A percentile compares a stretch with the other conserved stretches of the same genome.
Evolutionary conservation across 2,329 filamentous ascomycete genomes (phyloP).

Genomic region (Drechslera avenae): DNA sequence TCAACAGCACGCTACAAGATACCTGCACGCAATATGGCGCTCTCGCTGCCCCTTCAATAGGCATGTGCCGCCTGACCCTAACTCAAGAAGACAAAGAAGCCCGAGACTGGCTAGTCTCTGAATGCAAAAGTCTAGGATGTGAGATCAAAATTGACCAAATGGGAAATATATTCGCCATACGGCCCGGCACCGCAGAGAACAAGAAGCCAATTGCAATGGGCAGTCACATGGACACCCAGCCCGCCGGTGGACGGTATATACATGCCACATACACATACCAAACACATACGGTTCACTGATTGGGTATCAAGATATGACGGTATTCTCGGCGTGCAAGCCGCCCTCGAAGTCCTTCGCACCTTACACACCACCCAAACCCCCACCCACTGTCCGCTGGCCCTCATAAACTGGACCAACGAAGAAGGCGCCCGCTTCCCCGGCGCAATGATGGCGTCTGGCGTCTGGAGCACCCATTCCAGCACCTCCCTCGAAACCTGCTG

Average conservation of each 20-base stretch:
- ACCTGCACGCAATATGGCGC: conserved; percentile 39
- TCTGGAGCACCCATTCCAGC: conserved; percentile 66
- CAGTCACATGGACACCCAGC: conserved; percentile 61
- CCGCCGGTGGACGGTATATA: conserved; percentile 38
- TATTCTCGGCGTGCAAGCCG: conserved; percentile 73
- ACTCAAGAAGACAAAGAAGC: conserved; percentile 36
- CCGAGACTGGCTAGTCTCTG: conserved; percentile 38
- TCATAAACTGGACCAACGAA: conserved; percentile 81
- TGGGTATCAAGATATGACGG: conserved; percentile 65
- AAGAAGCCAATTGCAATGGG: conserved; percentile 54
- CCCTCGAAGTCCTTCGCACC: conserved; percentile 46
- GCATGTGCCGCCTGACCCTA: conserved; percentile 75
- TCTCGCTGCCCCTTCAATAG: conserved; percentile 53
- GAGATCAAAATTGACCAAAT: conserved; percentile 43
- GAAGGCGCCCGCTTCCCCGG: conserved; percentile 79
- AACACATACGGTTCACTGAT: background rate
- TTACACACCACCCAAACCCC: conserved; percentile 42
- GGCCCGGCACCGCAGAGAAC: conserved; percentile 46
- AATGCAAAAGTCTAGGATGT: conserved; percentile 36
- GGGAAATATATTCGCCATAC: conserved; percentile 43
- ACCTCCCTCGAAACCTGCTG: conserved; percentile 36
- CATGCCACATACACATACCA: background rate
- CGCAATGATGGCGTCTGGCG: conserved; percentile 73
- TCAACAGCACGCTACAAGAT: conserved; percentile 32
- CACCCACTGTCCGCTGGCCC: conserved; percentile 66